phyloP scores from a whole-genome alignment of 768 basidiomycete species.

The Mycena leptocephala region DNA sequence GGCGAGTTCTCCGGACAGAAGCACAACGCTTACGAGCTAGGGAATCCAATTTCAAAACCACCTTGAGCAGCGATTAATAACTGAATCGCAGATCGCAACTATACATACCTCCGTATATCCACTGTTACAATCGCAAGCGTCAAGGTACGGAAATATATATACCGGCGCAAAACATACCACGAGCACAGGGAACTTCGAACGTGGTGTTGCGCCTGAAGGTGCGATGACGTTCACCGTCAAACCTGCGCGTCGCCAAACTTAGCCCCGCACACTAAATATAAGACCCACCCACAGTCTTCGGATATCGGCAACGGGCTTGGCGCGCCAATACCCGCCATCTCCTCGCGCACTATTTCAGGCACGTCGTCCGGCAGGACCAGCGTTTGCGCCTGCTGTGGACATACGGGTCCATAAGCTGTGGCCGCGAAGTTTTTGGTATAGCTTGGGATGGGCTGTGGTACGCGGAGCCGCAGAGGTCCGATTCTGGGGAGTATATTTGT shows the following conservation, averaged over 20 bases:
- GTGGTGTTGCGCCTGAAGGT: conserved; percentile 50
- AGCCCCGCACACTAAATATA: background rate
- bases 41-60: conserved; percentile 45
- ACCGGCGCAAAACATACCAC: conserved; percentile 46
- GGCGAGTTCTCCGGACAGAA: background rate
- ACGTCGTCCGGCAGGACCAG: conserved; percentile 1
- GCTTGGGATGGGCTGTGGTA: conserved; percentile 37
- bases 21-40: background rate
- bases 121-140: conserved; percentile 40
- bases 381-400: conserved; percentile 40
- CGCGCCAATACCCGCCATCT: background rate
- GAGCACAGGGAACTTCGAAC: conserved; percentile 59
- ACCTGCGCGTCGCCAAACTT: conserved; percentile 41
- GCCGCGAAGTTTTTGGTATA: conserved; percentile 45
- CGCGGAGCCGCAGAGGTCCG: conserved; percentile 35
- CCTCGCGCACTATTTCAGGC: conserved; percentile 2
- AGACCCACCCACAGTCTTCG: conserved; percentile 10
- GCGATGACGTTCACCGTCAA: conserved; percentile 61
- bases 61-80: conserved; percentile 37
- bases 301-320: background rate
- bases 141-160: background rate
- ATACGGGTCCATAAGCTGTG: conserved; percentile 46
- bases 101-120: conserved; percentile 51
- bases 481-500: conserved; percentile 29
- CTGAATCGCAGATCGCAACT: background rate